Evolutionary conservation across 2,329 filamentous ascomycete species (phyloP).

Genomic region (Acephala macrosclerotiorum): DNA sequence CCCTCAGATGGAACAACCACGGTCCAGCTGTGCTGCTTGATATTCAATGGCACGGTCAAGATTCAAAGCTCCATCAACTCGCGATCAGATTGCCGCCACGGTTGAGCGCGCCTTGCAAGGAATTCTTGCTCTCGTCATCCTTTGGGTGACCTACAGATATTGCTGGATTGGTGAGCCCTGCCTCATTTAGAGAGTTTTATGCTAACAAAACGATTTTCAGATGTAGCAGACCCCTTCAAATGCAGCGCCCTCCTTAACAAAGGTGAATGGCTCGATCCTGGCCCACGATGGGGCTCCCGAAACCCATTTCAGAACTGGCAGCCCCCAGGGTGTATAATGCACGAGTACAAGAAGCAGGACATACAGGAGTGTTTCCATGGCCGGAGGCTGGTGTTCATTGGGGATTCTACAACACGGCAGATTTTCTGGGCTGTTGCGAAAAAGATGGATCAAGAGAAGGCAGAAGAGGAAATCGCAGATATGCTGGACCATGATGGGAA

Average conservation of each 20-base stretch:
- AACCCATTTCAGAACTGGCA: conserved; percentile 60
- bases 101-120: conserved; percentile 32
- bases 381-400: conserved; percentile 63
- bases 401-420: conserved; percentile 66
- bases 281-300: conserved; percentile 39
- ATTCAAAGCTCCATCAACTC: conserved; percentile 14
- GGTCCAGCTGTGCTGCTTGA: conserved; percentile 8
- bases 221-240: conserved; percentile 56
- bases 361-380: conserved; percentile 59
- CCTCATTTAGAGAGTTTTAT: neutral
- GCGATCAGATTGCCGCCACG: conserved; percentile 13
- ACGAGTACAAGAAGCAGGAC: conserved; percentile 60
- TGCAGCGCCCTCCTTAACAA: conserved; percentile 58
- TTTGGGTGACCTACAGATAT: conserved; percentile 41
- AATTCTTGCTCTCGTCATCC: conserved; percentile 33
- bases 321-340: conserved; percentile 64
- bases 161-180: conserved; percentile 40
- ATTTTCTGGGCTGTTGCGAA: conserved; percentile 64
- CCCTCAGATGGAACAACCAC: conserved; percentile 19
- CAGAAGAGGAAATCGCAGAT: conserved; percentile 46
- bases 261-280: conserved; percentile 57
- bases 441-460: conserved; percentile 53
- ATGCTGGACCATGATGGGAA: conserved; percentile 47
- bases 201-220: conserved; percentile 30
- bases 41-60: conserved; percentile 19